These are phyloP conservation scores for Termitomyces sp. DNA, from an alignment of 768 basidiomycete species.

Conservation along the genomic window DNA sequence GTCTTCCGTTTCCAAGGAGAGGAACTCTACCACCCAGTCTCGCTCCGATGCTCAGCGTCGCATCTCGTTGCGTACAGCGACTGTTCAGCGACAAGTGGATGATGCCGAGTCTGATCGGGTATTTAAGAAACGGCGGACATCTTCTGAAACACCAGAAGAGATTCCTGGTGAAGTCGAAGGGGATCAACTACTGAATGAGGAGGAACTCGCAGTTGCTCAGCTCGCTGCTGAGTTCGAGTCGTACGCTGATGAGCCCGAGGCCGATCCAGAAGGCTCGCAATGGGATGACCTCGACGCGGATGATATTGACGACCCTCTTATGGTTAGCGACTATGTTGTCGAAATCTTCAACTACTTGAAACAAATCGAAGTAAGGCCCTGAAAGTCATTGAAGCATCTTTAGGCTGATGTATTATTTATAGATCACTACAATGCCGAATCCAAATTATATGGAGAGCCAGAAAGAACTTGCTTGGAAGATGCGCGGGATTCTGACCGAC, in stretches of 20 bases:
- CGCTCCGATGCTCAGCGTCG: slow-evolving; percentile 23
- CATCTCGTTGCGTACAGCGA: slow-evolving; percentile 20
- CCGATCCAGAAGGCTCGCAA: slow-evolving; percentile 56
- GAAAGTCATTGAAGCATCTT: background rate
- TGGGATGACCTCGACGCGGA: slow-evolving; percentile 96
- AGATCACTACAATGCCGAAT: slow-evolving; percentile 84
- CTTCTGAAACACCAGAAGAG: slow-evolving; percentile 64
- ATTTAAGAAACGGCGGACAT: slow-evolving; percentile 69
- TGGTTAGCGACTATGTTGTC: slow-evolving; percentile 95
- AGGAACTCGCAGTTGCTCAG: slow-evolving; percentile 40
- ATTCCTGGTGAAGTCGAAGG: slow-evolving; percentile 31
- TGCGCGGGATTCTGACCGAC: slow-evolving; percentile 92
- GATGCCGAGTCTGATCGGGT: slow-evolving; percentile 58
- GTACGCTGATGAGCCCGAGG: slow-evolving; percentile 54
- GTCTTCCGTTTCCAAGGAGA: slow-evolving; percentile 32
- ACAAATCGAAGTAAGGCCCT: slow-evolving; percentile 68
- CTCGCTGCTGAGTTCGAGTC: slow-evolving; percentile 50
- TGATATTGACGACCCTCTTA: slow-evolving; percentile 89
- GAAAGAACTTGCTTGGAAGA: slow-evolving; percentile 93
- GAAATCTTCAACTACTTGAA: slow-evolving; percentile 95
- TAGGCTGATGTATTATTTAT: slow-evolving; percentile 12
- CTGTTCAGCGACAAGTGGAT: slow-evolving; percentile 32
- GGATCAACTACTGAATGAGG: slow-evolving; percentile 38
- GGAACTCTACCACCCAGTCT: slow-evolving; percentile 20
- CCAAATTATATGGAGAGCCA: slow-evolving; percentile 95